Conservation (phyloP, 1,139 yeast species). For the Fermentozyma sake region DNA sequence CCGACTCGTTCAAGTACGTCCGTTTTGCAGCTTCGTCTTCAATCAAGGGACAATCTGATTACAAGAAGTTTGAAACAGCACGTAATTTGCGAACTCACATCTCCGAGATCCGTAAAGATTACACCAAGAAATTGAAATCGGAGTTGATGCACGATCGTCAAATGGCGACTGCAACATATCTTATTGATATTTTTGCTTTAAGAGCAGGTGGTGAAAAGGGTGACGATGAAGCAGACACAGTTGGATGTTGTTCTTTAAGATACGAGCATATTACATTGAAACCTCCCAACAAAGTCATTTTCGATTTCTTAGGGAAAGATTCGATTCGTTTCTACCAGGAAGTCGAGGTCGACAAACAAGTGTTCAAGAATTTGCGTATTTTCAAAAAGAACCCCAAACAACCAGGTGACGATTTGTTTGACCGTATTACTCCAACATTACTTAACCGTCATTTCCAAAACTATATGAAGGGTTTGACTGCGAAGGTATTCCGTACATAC, state of each 20-base stretch:
- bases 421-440: slow-evolving; percentile 77
- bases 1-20: slow-evolving; percentile 80
- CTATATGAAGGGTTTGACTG: slow-evolving; percentile 91
- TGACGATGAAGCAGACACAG: slow-evolving; percentile 97
- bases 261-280: slow-evolving; percentile 82
- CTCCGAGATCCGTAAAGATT: slow-evolving; percentile 70
- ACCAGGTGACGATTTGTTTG: slow-evolving; percentile 91
- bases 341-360: slow-evolving; percentile 85
- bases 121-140: slow-evolving; percentile 64
- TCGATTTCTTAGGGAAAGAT: slow-evolving; percentile 95
- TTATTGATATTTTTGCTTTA: slow-evolving; percentile 89
- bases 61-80: slow-evolving; percentile 89
- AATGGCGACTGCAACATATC: slow-evolving; percentile 89
- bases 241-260: slow-evolving; percentile 92
- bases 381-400: slow-evolving; percentile 85
- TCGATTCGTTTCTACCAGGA: slow-evolving; percentile 90
- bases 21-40: slow-evolving; percentile 90
- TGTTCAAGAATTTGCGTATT: slow-evolving; percentile 79
- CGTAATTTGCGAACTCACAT: slow-evolving; percentile 74
- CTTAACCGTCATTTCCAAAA: slow-evolving; percentile 83
- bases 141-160: slow-evolving; percentile 83
- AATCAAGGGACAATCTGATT: slow-evolving; percentile 86
- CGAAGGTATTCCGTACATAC: slow-evolving; percentile 95
- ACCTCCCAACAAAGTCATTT: slow-evolving; percentile 85
- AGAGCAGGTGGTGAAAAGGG: slow-evolving; percentile 99